Evolutionary conservation across 352 stramenopile genomes (phyloP), one percentile per base, ranked within the genome.

Genomic region (Globisporangium lucens): DNA sequence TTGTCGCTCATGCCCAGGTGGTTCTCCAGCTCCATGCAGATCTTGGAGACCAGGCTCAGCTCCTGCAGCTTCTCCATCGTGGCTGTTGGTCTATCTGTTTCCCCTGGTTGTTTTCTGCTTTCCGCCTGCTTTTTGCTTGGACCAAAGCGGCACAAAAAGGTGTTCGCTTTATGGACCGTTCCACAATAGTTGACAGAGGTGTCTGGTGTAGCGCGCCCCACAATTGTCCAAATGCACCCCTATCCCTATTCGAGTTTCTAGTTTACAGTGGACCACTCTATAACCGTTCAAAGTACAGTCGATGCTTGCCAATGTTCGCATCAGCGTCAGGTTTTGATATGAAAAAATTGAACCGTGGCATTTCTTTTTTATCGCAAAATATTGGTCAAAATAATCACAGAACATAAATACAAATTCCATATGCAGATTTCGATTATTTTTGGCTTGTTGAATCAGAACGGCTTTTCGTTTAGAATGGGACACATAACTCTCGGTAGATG

Each of bases 1-100:
- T 98, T 97, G 77, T 99, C 97, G 65, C 90, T 95, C 75, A 99
- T 90, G 46, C 94, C 94, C 61, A 99, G 77, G 65, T 96, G 85
- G 76, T 98, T 95, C 71, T 95, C 89, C 63, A 96, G 79, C 75
- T 92, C 85, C 70, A 80, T 87, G 73, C 87, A 95, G 65, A 96
- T 80, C 82, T 96, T 96, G 70, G 86, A 96, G 74, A 96, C 74
- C 65, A 96, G 71, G 66, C 86, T 94, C 59, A 96, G 82, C 74
- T 96, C 86, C 76, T 94, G 83, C 20, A 96, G 83, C 85, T 92
- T 93, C 72, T 96, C 88, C 87, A 96, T 95, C 49, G 41, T 73
- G 12, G 17, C 15, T 27, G 46, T 0, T 56, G 15, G 20, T 24
- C 51, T 22, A 6, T 6, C 35, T 29, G n/a, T 30, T 43, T 66